These are phyloP conservation scores for Lineolata rhizophorae DNA, from an alignment of 495 filamentous ascomycete genomes.

Conservation along the genomic window DNA sequence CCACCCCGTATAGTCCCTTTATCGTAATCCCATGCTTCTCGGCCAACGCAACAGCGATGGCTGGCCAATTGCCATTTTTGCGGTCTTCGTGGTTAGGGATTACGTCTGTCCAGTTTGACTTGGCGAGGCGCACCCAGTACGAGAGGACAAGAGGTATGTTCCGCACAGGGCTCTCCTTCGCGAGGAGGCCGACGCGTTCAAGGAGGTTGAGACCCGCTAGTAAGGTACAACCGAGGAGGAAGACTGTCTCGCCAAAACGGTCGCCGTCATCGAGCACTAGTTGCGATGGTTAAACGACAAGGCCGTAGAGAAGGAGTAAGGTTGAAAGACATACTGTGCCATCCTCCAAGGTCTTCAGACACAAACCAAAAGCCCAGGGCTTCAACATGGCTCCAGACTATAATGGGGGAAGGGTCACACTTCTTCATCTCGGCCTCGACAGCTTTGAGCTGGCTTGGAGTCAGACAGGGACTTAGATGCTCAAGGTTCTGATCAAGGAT, in stretches of 20 bases:
- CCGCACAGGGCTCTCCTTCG: constrained; percentile 1
- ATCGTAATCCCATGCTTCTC: constrained; percentile 1
- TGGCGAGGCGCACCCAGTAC: too few relatives aligned
- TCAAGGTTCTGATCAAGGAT: too few relatives aligned
- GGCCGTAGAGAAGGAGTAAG: neutral
- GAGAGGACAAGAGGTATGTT: constrained; percentile 5
- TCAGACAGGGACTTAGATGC: too few relatives aligned
- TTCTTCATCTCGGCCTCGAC: constrained; percentile 17
- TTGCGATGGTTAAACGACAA: neutral
- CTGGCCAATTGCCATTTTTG: constrained; percentile 1
- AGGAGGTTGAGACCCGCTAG: constrained; percentile 3
- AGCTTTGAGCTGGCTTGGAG: constrained; percentile 12
- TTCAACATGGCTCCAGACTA: neutral
- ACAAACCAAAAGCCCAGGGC: neutral
- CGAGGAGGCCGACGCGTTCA: constrained; percentile 2
- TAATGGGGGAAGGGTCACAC: neutral
- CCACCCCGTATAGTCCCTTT: constrained; percentile 1
- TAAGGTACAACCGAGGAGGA: constrained; percentile 4
- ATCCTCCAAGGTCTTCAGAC: neutral
- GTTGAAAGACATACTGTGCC: neutral
- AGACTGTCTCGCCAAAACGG: neutral
- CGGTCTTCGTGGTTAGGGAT: constrained; percentile 3
- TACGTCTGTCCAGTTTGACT: too few relatives aligned
- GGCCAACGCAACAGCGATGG: constrained; percentile 3
- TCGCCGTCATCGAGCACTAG: constrained; percentile 1